Conservation (phyloP, 2,329 filamentous ascomycete genomes). For the Trichoderma pleuroti region DNA sequence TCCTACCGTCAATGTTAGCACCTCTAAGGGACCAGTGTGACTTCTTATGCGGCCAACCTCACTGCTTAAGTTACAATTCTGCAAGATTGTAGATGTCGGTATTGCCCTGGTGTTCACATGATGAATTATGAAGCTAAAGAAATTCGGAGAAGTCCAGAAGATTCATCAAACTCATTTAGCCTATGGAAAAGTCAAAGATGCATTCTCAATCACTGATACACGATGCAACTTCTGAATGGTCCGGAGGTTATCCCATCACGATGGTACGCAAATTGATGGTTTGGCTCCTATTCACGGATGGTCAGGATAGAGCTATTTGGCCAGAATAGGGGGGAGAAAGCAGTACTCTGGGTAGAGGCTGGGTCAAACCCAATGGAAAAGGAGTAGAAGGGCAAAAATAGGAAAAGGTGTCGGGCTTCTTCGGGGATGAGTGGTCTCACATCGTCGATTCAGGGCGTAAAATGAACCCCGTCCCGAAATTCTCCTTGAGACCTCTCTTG, state of each 20-base stretch:
- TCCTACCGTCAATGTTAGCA: background rate
- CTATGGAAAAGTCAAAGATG: background rate
- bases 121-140: background rate
- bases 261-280: background rate
- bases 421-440: background rate
- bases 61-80: background rate
- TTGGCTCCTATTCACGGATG: background rate
- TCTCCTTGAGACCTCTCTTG: background rate
- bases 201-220: background rate
- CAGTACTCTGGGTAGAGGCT: background rate
- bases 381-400: background rate
- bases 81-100: background rate
- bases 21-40: background rate
- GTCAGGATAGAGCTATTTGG: background rate
- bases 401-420: background rate
- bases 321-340: background rate
- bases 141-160: background rate
- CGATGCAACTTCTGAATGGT: background rate
- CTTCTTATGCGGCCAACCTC: background rate
- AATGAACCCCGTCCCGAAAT: background rate
- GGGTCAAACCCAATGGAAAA: background rate
- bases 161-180: background rate
- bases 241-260: background rate
- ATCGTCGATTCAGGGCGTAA: background rate
- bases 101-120: background rate